Percentiles rank a stretch among this genome's conserved stretches.
Conservation (phyloP, 352 stramenopile species). For the Vaucheria bursata region DNA sequence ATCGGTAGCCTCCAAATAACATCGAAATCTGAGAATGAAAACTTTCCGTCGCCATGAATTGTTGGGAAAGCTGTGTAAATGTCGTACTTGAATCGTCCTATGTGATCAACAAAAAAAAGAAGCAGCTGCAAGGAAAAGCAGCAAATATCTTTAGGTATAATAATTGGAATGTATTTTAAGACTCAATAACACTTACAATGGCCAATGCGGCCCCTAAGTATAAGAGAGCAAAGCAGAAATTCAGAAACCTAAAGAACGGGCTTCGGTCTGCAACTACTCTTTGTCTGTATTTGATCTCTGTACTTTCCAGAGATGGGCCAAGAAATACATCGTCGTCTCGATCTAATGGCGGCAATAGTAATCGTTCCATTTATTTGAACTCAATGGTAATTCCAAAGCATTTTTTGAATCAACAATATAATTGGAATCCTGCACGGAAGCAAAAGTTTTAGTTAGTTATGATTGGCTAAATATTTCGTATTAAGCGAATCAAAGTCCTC, state of each 20-base stretch:
- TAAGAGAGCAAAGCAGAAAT: neutral
- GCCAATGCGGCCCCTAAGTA: neutral
- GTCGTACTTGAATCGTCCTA: neutral
- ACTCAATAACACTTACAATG: neutral
- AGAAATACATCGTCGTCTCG: neutral
- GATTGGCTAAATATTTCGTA: too few relatives aligned
- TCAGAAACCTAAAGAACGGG: neutral
- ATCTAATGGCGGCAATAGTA: neutral
- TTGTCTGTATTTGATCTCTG: neutral
- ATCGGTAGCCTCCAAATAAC: neutral
- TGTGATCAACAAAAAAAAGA: neutral
- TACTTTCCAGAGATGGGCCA: neutral
- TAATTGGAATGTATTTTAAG: neutral
- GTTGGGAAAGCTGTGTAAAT: constrained; percentile 1
- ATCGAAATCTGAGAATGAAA: neutral
- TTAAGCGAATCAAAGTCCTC: too few relatives aligned
- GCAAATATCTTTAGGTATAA: neutral
- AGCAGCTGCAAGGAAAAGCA: neutral
- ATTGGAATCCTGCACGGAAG: too few relatives aligned
- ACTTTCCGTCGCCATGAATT: neutral
- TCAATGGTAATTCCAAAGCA: too few relatives aligned
- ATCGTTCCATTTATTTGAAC: too few relatives aligned
- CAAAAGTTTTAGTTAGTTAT: too few relatives aligned
- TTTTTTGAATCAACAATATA: too few relatives aligned
- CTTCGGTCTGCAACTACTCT: neutral